phyloP scores from a whole-genome alignment of 176 grass and related monocot species.

The Puya raimondii region DNA sequence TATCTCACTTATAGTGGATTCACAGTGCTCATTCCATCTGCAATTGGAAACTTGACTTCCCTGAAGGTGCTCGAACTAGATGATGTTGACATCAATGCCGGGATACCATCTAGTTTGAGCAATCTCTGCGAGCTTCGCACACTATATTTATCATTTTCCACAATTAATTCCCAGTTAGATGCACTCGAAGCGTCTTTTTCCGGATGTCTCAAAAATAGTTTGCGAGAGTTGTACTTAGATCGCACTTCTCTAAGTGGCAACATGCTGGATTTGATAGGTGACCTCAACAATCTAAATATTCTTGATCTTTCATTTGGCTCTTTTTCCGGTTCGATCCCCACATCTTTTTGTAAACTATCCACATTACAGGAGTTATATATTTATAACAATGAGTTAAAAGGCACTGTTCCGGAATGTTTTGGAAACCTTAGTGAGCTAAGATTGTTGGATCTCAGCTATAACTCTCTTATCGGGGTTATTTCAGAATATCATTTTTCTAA shows the following conservation, averaged over 20 bases:
- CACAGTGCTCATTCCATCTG: neutral
- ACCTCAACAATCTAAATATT: constrained; percentile 12
- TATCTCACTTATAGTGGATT: no score
- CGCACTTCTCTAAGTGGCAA: neutral
- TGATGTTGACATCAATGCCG: no score
- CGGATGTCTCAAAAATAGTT: neutral
- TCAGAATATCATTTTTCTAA: constrained; percentile 11
- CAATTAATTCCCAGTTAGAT: no score
- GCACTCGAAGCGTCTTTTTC: neutral
- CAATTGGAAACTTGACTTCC: neutral
- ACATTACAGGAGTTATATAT: constrained; percentile 18
- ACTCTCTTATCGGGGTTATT: constrained; percentile 2
- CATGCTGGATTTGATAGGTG: constrained; percentile 25
- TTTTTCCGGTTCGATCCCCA: neutral
- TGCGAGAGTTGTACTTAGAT: neutral
- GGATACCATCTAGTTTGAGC: no score
- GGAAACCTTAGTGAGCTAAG: neutral
- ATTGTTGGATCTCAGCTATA: constrained; percentile 1
- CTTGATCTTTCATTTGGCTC: constrained; percentile 15
- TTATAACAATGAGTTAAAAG: constrained; percentile 23
- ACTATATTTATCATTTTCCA: no score
- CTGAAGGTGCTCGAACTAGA: neutral
- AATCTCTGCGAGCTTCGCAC: no score
- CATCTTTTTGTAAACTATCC: constrained; percentile 14
- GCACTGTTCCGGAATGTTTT: neutral